Percentiles rank a stretch among this genome's conserved stretches.
These are phyloP conservation scores for Fusarium sacchari DNA, from an alignment of 2,329 filamentous ascomycete genomes.

Conservation along the genomic window DNA sequence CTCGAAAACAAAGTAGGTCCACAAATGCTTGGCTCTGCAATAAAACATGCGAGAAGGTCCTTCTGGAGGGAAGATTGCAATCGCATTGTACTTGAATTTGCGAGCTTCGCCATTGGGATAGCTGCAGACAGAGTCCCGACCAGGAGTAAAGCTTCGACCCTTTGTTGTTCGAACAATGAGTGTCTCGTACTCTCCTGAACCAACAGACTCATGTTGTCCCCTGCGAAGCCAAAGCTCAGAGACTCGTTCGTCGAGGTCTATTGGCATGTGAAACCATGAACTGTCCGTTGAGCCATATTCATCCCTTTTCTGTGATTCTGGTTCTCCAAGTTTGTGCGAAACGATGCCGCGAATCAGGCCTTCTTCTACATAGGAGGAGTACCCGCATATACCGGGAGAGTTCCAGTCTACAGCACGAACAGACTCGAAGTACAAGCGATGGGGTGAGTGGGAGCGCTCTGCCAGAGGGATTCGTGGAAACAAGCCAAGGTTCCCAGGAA, in stretches of 20 bases:
- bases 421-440: neutral
- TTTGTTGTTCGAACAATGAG: neutral
- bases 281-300: rapidly evolving
- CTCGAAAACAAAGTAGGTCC: neutral
- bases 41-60: neutral
- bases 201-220: rapidly evolving
- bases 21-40: neutral
- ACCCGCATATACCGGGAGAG: rapidly evolving
- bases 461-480: neutral
- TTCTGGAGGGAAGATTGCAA: neutral
- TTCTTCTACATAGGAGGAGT: rapidly evolving
- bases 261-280: neutral
- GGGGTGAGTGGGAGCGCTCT: rapidly evolving
- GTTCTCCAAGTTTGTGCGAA: neutral
- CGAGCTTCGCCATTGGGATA: rapidly evolving
- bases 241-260: neutral
- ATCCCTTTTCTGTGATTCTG: rapidly evolving
- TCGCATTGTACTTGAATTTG: neutral
- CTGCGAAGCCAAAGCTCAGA: neutral
- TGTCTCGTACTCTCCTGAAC: neutral
- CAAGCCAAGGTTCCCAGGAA: rapidly evolving
- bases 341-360: neutral
- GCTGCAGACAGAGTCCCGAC: rapidly evolving
- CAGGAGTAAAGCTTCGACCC: neutral
- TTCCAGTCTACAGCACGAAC: neutral